phyloP scores from a whole-genome alignment of 345 rosid species.

The Eucalyptus erythrocorys region DNA sequence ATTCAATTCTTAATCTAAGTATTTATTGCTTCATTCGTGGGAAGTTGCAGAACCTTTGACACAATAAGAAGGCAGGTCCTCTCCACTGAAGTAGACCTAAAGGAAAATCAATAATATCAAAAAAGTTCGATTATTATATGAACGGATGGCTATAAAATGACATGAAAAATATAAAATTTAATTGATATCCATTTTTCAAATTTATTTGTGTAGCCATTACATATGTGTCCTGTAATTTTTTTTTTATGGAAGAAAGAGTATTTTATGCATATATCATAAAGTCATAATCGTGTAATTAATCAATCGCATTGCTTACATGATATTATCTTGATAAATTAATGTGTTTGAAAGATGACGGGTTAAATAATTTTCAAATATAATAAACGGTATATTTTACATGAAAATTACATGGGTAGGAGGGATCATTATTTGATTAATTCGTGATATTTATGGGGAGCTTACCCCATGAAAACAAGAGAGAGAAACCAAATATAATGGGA shows the following conservation, averaged over 20 bases:
- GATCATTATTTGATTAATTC: not conserved
- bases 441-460: not conserved
- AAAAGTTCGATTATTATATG: not conserved
- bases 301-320: not conserved
- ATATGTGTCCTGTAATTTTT: not conserved
- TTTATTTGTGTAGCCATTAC: not conserved
- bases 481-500: not conserved
- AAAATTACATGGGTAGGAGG: not conserved
- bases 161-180: not conserved
- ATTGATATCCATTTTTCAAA: not conserved
- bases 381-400: not conserved
- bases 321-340: not conserved
- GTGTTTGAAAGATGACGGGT: not conserved
- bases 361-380: not conserved
- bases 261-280: not conserved
- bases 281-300: not conserved
- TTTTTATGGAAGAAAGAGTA: not conserved
- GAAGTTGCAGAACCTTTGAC: not conserved
- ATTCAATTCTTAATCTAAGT: not conserved
- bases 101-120: not conserved
- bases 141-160: not conserved
- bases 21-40: not conserved
- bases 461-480: not conserved
- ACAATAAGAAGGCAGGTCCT: not conserved
- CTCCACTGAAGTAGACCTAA: not conserved